phyloP scores from a whole-genome alignment of 768 basidiomycete species.

The Chalciporus piperatus region DNA sequence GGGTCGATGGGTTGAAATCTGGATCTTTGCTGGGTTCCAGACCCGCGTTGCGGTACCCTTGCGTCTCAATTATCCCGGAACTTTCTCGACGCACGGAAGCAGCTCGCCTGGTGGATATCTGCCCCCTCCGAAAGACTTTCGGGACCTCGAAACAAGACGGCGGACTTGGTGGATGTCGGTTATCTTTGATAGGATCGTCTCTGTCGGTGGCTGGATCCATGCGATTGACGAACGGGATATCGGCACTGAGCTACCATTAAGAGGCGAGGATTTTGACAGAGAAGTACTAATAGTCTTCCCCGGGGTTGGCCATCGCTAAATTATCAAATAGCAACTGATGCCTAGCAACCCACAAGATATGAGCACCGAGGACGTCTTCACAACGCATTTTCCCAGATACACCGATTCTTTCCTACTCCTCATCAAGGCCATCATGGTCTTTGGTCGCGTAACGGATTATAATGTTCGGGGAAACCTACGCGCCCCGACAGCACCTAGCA shows the following conservation, averaged over 20 bases:
- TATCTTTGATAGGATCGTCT: conserved; percentile 79
- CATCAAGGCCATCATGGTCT: conserved; percentile 81
- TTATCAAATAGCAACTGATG: conserved; percentile 45
- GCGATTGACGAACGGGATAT: conserved; percentile 81
- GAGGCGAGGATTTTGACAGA: conserved; percentile 71
- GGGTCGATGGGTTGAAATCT: conserved; percentile 87
- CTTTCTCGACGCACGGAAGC: conserved; percentile 65
- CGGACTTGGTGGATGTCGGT: conserved; percentile 93
- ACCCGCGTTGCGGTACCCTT: conserved; percentile 79
- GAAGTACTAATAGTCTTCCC: conserved; percentile 45
- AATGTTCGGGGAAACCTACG: conserved; percentile 75
- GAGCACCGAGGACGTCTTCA: conserved; percentile 60
- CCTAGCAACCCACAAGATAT: conserved; percentile 78
- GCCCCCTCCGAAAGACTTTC: conserved; percentile 71
- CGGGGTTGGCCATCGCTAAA: conserved; percentile 13
- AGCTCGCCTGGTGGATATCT: conserved; percentile 77
- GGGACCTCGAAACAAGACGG: conserved; percentile 74
- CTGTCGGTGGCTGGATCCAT: conserved; percentile 84
- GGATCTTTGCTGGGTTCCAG: conserved; percentile 87
- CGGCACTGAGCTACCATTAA: conserved; percentile 78
- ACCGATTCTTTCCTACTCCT: conserved; percentile 81
- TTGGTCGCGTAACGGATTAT: conserved; percentile 82
- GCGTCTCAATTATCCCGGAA: conserved; percentile 82
- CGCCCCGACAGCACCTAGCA: conserved; percentile 62
- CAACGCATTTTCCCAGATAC: conserved; percentile 68